Percentiles rank a stretch among this genome's conserved stretches.
Evolutionary conservation across 2,329 filamentous ascomycete species (phyloP).

Genomic region (Magnaporthiopsis incrustans): DNA sequence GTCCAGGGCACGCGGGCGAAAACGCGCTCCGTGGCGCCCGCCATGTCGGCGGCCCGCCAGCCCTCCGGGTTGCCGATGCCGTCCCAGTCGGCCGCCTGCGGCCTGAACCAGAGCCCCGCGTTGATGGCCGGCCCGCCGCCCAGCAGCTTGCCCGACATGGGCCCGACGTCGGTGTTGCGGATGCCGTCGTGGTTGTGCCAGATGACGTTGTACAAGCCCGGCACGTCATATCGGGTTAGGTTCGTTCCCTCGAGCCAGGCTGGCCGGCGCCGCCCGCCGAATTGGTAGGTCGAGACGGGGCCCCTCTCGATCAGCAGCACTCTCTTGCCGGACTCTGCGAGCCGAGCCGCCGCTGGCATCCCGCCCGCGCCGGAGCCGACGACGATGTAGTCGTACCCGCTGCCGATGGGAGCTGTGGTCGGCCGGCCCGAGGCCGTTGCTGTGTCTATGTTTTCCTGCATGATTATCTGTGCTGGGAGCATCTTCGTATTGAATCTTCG

Average conservation of each 20-base stretch:
- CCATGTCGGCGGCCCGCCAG: constrained; percentile 60
- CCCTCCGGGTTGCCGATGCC: constrained; percentile 58
- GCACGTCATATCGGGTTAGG: constrained; percentile 63
- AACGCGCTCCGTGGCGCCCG: constrained; percentile 48
- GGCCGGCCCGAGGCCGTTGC: no score
- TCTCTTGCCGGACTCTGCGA: constrained; percentile 55
- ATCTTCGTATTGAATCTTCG: no score
- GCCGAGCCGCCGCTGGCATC: constrained; percentile 51
- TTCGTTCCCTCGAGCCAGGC: constrained; percentile 54
- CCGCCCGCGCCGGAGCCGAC: constrained; percentile 55
- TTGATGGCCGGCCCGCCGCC: constrained; percentile 62
- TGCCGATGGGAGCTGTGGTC: neutral
- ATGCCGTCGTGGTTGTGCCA: constrained; percentile 56
- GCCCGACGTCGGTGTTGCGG: constrained; percentile 58
- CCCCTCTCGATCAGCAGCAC: constrained; percentile 59
- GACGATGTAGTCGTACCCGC: constrained; percentile 52
- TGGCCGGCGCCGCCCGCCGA: constrained; percentile 52
- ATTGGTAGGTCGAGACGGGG: constrained; percentile 52
- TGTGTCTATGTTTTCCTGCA: neutral
- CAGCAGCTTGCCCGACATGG: constrained; percentile 64
- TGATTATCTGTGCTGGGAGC: neutral
- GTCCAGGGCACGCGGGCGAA: constrained; percentile 64
- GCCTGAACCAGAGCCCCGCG: constrained; percentile 60
- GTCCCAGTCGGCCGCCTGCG: constrained; percentile 60
- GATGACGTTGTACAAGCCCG: constrained; percentile 63